Evolutionary conservation across 1,284 basidiomycete species (phyloP).

Genomic region (Fomitopsis pinicola): DNA sequence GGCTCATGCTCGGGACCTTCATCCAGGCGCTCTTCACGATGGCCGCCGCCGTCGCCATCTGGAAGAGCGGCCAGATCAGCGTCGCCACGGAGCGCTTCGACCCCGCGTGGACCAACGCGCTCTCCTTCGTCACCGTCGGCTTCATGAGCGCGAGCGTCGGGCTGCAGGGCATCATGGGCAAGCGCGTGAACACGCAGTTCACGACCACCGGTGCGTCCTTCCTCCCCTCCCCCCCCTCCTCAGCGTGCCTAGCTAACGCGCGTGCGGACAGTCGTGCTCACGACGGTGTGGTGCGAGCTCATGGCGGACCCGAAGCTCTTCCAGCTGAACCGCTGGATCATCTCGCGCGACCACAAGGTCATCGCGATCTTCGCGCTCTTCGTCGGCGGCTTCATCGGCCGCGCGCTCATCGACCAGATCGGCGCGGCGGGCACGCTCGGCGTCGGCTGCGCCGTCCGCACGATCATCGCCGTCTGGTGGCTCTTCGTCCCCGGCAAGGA

Average conservation of each 20-base stretch:
- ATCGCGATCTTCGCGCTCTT: constrained; percentile 67
- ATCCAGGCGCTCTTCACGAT: constrained; percentile 74
- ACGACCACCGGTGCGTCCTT: constrained; percentile 61
- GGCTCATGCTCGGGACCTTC: constrained; percentile 70
- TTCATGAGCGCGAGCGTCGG: constrained; percentile 79
- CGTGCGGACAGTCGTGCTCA: constrained; percentile 50
- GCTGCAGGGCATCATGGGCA: constrained; percentile 81
- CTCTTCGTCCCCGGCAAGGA: constrained; percentile 56
- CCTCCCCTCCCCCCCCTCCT: neutral
- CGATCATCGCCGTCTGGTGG: constrained; percentile 67
- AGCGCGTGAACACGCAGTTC: constrained; percentile 76
- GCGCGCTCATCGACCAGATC: constrained; percentile 59
- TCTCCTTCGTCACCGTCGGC: constrained; percentile 66
- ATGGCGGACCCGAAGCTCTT: constrained; percentile 76
- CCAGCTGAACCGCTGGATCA: constrained; percentile 44
- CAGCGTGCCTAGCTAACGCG: neutral
- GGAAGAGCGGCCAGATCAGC: constrained; percentile 57
- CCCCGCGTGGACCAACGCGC: constrained; percentile 65
- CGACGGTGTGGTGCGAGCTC: constrained; percentile 85
- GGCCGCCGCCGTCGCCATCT: constrained; percentile 62
- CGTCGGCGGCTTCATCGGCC: constrained; percentile 70
- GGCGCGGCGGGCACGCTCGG: constrained; percentile 67
- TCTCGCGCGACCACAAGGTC: constrained; percentile 69
- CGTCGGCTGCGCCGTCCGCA: constrained; percentile 61
- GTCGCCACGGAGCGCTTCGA: constrained; percentile 49